Percentiles rank a stretch among this genome's conserved stretches.
Evolutionary conservation across 495 filamentous ascomycete species (phyloP).

Genomic region (Aspergillus homomorphus): DNA sequence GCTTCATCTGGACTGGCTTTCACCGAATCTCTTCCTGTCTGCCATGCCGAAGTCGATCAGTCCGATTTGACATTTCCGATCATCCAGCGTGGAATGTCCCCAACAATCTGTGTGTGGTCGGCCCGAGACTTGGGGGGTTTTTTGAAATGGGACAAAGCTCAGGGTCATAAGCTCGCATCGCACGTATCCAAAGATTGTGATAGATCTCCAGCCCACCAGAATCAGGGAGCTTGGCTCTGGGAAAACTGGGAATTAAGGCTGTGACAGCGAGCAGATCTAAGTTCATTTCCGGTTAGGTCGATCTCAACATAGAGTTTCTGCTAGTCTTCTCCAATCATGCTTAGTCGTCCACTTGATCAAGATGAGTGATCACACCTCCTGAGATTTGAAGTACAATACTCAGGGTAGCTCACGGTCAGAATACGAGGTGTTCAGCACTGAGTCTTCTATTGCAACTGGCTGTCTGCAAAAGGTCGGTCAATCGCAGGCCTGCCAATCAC

Average conservation of each 20-base stretch:
- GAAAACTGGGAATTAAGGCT: background rate
- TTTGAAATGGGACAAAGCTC: background rate
- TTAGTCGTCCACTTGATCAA: too few species aligned
- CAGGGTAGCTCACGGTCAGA: too few species aligned
- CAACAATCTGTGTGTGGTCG: background rate
- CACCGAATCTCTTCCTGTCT: background rate
- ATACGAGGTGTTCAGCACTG: too few species aligned
- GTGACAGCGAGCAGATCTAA: background rate
- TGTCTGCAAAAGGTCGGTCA: too few species aligned
- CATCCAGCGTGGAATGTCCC: background rate
- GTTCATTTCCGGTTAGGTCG: background rate
- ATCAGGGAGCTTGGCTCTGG: too few species aligned
- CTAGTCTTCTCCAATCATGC: background rate
- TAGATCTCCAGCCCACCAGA: background rate
- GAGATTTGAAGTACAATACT: too few species aligned
- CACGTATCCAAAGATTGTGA: background rate
- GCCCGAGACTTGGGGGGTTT: background rate
- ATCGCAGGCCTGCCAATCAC: too few species aligned
- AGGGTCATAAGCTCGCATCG: background rate
- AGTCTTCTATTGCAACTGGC: too few species aligned
- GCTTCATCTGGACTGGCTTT: background rate
- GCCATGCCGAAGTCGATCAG: background rate
- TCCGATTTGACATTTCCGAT: constrained; percentile 4
- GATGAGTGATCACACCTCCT: too few species aligned
- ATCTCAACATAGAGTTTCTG: background rate